Percentiles rank a stretch among this genome's conserved stretches.
These are phyloP conservation scores for Hirsutella minnesotensis DNA, from an alignment of 2,329 filamentous ascomycete species.

Conservation along the genomic window DNA sequence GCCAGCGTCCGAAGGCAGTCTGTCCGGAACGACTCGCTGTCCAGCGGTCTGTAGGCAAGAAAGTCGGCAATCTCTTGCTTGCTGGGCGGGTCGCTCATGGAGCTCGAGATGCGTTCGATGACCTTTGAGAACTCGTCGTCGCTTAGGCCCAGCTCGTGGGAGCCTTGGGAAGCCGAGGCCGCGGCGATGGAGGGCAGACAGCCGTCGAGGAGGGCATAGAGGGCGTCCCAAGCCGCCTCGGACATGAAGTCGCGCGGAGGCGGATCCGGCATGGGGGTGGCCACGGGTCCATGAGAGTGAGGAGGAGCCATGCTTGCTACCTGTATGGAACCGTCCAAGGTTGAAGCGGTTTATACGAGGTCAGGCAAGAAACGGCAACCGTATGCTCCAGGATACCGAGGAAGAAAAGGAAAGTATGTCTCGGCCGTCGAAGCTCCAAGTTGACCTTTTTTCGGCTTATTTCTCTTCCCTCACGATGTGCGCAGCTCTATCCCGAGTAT, in stretches of 20 bases:
- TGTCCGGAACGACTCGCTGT: conserved; percentile 40
- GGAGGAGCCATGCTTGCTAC: not conserved
- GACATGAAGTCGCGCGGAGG: conserved; percentile 27
- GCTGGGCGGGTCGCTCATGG: conserved; percentile 25
- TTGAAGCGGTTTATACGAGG: too few relatives aligned
- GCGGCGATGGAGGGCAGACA: conserved; percentile 46
- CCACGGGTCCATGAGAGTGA: conserved; percentile 1
- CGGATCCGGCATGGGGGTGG: conserved; percentile 12
- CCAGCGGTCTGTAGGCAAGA: conserved; percentile 38
- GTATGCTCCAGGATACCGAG: too few relatives aligned
- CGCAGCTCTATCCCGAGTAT: too few relatives aligned
- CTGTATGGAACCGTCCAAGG: too few relatives aligned
- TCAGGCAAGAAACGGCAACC: too few relatives aligned
- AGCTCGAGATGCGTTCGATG: conserved; percentile 24
- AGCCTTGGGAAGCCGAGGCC: conserved; percentile 18
- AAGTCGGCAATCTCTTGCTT: conserved; percentile 36
- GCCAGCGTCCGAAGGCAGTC: conserved; percentile 32
- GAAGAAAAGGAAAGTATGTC: too few relatives aligned
- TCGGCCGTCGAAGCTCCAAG: too few relatives aligned
- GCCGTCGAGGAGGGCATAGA: conserved; percentile 44
- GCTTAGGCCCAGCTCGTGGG: conserved; percentile 28
- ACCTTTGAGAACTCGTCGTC: conserved; percentile 37
- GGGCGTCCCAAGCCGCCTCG: conserved; percentile 39
- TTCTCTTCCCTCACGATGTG: too few relatives aligned
- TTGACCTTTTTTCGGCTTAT: too few relatives aligned